A percentile compares a stretch with the other conserved stretches of the same genome.
phyloP scores from a whole-genome alignment of 176 grass and related monocot genomes.

The Zea mays region Zm-B73-REFERENCE-NAM-5.0 NC_050103.1:102788001-102788500 shows the following conservation, averaged over 20 bases:
- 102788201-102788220: too few relatives aligned
- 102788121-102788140: constrained; percentile 90
- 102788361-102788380: background rate
- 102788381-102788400: too few relatives aligned
- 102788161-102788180: constrained; percentile 97
- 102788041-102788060: constrained; percentile 19
- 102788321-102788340: background rate
- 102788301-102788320: constrained; percentile 89
- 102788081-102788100: constrained; percentile 25
- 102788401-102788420: too few relatives aligned
- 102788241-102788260: too few relatives aligned
- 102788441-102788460: too few relatives aligned
- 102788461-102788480: constrained; percentile 43
- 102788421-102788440: too few relatives aligned
- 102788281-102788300: constrained; percentile 69
- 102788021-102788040: constrained; percentile 26
- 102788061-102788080: background rate
- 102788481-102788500: constrained; percentile 88
- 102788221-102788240: too few relatives aligned
- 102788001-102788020: background rate
- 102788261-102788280: too few relatives aligned
- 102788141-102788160: constrained; percentile 83
- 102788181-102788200: constrained; percentile 67
- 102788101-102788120: constrained; percentile 51
- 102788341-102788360: too few relatives aligned